Base-by-base conservation (phyloP, 129 eudicot species). In the Tanacetum coccineum region DNA sequence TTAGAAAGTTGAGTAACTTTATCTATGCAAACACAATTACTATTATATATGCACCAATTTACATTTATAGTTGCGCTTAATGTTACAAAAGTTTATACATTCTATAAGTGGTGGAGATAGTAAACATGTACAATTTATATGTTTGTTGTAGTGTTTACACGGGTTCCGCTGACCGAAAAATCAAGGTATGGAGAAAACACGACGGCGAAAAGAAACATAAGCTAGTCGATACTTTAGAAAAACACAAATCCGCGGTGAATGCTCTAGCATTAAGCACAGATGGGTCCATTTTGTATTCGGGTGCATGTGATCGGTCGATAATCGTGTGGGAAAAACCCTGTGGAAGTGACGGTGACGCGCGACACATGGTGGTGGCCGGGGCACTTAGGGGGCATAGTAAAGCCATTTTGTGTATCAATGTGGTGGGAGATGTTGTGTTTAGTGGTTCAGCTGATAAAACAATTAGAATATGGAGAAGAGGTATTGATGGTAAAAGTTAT, bases 361-460 rank as follows among this genome's bases (percentile, higher is more conserved):
- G 68, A 17, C 70, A 74, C 13, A 80, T 88, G 89, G 82, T 64
- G 80, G 96, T 86, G 62, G 84, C 80, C 0, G 99, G 99, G 4
- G 96, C 96, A 28, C 81, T 93, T 28, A 81, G 95, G 57, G 99
- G 99, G 42, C 96, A 93, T 53, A 81, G 32, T 1, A 89, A 84
- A 74, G 87, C 99, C 19, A 89, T 93, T 36, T 70, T 93, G 75
- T 93, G 99, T 49, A 61, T 93, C 48, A 76, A 70, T 6, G 95
- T 82, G 58, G 95, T 73, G 54, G 72, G 68, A 11, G 99, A 93
- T 73, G 61, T 93, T 75, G 70, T 93, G 68, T 81, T 76, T 76
- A 93, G 99, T 78, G 99, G 99, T 19, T 93, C 99, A 11, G 90
- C 99, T 6, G 99, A 93, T 68, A 86, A 75, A 66, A 88, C 87